Base-by-base conservation (phyloP, 2,329 filamentous ascomycete genomes). In the Penicillium brasilianum region DNA sequence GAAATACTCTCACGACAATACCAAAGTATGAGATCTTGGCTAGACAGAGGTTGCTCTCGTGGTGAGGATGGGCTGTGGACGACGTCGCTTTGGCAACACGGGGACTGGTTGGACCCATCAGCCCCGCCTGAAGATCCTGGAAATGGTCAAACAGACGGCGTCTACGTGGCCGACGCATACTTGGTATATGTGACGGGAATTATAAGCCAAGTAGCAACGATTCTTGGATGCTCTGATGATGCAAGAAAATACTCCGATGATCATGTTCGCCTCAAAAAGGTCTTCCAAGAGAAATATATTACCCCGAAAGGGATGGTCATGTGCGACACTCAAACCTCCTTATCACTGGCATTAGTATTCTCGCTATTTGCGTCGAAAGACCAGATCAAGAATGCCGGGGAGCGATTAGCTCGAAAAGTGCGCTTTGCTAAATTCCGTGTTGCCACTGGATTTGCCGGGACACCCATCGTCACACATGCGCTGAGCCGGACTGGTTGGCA, bases 91-190 rank as follows among this genome's bases (percentile, higher is more conserved):
- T 76, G 71, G 64, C 76, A 80, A 59, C 72, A 77, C 3, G 76
- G 72, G 6, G 78, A 80, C 67, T 80, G 78, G 78, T 69, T 80
- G 0, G 78, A 81, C 60, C 78, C 77, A 1, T 66, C 66, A 1
- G 74, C 78, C 3, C 77, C 77, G 1, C 65, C 73, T 5, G 69
- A 73, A 5, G 69, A 74, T 9, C 72, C 77, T 3, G 75, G 74
- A 0, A 64, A 72, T 41, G 70, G 69, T n/a, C 69, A 69, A 7
- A 76, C 76, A 18, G 65, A 76, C 58, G 66, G 68, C 11, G 65
- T 67, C 20, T 70, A 79, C 7, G 78, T 79, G 4, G 73, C 78
- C 1, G 76, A 79, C 54, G 74, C 74, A 4, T 80, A 77, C 55
- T 68, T 79, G 2, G 70, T 79, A 10, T 73, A 74, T 37, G 69